Evolutionary conservation across 257 asterid species (phyloP).

Genomic region (Rehmannia glutinosa): DNA sequence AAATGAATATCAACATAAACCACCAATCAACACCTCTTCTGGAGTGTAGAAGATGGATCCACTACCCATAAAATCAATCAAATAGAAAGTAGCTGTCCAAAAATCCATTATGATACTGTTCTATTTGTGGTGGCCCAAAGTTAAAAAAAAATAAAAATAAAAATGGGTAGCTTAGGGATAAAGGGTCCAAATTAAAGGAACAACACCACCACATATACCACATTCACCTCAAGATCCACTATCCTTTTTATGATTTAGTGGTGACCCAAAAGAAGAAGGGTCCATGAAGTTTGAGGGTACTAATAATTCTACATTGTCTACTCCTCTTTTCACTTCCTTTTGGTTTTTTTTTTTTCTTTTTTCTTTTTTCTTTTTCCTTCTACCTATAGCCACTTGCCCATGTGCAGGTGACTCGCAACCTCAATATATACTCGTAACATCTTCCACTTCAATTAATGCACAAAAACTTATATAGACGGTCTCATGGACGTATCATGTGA

Average conservation of each 20-base stretch:
- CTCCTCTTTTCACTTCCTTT: conserved; percentile 13
- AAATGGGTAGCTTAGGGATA: not conserved
- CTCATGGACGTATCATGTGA: too few relatives aligned
- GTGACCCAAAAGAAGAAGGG: conserved; percentile 36
- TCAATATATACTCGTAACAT: conserved; percentile 22
- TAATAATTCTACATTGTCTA: conserved; percentile 21
- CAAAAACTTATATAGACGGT: too few relatives aligned
- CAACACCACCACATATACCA: conserved; percentile 15
- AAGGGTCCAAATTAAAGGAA: conserved; percentile 9
- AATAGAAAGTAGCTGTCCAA: not conserved
- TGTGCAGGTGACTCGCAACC: conserved; percentile 32
- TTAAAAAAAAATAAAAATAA: not conserved
- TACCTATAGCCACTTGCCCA: conserved; percentile 29
- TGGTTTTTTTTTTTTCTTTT: conserved; percentile 10
- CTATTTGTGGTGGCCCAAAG: not conserved
- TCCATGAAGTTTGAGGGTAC: conserved; percentile 28
- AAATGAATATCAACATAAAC: not conserved
- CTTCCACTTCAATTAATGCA: conserved; percentile 33
- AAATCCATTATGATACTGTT: conserved; percentile 4
- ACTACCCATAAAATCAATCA: not conserved
- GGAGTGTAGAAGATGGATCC: not conserved
- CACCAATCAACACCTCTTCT: not conserved
- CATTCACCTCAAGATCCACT: not conserved
- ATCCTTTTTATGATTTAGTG: conserved; percentile 12
- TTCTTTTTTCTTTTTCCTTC: not conserved